These are phyloP conservation scores for Fusarium acutatum DNA, from an alignment of 2,329 filamentous ascomycete species.

Conservation along the genomic window DNA sequence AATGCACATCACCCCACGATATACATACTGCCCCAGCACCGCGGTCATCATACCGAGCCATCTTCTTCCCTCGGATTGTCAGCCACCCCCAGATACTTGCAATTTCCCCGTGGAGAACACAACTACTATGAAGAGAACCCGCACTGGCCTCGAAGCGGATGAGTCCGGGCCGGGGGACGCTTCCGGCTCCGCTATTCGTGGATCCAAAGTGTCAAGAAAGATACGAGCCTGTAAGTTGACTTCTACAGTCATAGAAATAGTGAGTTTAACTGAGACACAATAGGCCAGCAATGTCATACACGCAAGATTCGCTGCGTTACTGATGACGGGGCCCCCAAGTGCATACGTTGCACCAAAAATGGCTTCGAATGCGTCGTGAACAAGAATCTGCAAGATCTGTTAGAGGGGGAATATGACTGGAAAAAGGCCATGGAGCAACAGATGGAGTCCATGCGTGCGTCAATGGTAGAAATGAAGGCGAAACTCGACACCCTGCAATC, in stretches of 20 bases:
- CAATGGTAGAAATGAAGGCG: neutral
- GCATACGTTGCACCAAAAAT: neutral
- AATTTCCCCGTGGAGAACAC: neutral
- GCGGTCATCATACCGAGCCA: neutral
- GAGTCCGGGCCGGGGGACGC: neutral
- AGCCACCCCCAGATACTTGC: neutral
- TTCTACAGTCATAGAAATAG: neutral
- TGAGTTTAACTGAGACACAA: neutral
- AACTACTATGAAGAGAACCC: neutral
- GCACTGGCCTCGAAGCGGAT: neutral
- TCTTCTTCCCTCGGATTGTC: neutral
- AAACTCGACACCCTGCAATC: neutral
- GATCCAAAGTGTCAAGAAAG: neutral
- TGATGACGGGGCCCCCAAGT: neutral
- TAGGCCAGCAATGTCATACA: neutral
- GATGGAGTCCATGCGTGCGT: neutral
- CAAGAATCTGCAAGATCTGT: neutral
- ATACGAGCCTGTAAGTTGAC: neutral
- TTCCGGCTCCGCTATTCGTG: neutral
- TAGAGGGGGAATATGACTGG: neutral
- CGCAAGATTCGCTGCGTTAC: neutral
- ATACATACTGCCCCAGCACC: neutral
- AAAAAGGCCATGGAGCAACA: neutral
- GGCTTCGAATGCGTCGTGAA: neutral
- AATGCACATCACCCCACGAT: rapidly evolving